These are phyloP conservation scores for Puccinia brachypodii DNA, from an alignment of 1,284 basidiomycete genomes.

Conservation along the genomic window DNA sequence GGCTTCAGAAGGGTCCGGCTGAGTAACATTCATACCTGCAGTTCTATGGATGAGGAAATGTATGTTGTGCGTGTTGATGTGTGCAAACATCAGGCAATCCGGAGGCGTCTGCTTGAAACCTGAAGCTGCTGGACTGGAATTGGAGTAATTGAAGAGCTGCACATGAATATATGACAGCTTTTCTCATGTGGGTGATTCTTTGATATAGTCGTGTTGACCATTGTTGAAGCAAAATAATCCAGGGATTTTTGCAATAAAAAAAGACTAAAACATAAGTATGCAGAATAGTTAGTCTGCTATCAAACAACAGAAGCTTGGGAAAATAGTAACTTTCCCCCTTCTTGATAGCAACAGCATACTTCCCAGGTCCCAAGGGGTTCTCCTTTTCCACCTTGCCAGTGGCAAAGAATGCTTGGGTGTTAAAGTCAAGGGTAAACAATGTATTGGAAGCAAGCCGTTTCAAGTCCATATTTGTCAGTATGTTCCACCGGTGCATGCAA, in stretches of 20 bases:
- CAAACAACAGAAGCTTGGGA: too few relatives aligned
- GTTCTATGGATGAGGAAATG: neutral
- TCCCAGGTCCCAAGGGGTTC: neutral
- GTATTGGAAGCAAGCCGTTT: neutral
- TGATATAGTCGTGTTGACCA: neutral
- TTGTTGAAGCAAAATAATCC: neutral
- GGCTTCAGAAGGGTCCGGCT: neutral
- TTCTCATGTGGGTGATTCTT: neutral
- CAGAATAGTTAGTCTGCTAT: neutral
- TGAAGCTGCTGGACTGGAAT: neutral
- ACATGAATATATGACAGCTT: neutral
- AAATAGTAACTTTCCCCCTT: neutral
- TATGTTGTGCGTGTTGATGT: neutral
- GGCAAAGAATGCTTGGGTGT: neutral
- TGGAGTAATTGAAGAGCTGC: neutral
- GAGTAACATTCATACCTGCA: neutral
- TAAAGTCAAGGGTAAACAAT: neutral
- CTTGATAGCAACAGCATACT: neutral
- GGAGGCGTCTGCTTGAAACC: neutral
- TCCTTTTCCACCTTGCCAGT: neutral
- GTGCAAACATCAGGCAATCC: neutral
- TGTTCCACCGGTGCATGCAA: slow-evolving; percentile 17
- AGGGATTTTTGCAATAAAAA: neutral
- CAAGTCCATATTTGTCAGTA: neutral
- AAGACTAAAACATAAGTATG: too few relatives aligned